Percentiles rank a stretch among this genome's conserved stretches.
Conservation (phyloP, 2,329 filamentous ascomycete genomes). For the Gremmenia infestans region DNA sequence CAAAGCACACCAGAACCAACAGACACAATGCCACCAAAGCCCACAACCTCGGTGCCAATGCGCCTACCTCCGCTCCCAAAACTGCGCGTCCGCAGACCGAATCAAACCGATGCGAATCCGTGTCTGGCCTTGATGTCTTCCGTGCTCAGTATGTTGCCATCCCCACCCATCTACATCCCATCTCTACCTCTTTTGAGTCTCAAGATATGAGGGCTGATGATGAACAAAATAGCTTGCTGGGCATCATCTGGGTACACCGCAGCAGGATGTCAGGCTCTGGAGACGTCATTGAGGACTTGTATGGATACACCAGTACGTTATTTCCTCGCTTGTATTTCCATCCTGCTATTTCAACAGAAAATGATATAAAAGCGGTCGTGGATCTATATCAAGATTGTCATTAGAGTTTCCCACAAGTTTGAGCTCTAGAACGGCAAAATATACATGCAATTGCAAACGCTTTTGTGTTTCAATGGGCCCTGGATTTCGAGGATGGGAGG, state of each 20-base stretch:
- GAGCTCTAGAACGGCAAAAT: no score
- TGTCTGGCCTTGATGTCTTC: conserved; percentile 63
- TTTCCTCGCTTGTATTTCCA: background rate
- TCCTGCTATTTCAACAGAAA: no score
- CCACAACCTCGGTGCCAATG: conserved; percentile 28
- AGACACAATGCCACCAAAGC: conserved; percentile 31
- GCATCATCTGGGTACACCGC: conserved; percentile 69
- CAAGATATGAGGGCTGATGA: conserved; percentile 1
- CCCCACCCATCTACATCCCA: conserved; percentile 6
- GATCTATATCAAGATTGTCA: no score
- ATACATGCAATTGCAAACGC: no score
- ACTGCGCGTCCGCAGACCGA: conserved; percentile 60
- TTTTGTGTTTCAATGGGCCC: no score
- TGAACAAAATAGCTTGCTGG: conserved; percentile 63
- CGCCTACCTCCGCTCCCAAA: conserved; percentile 54
- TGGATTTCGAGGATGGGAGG: no score
- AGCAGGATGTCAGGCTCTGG: conserved; percentile 52
- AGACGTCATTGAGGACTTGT: conserved; percentile 57
- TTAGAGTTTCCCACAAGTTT: no score
- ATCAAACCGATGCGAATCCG: conserved; percentile 56
- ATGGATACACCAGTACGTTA: conserved; percentile 74
- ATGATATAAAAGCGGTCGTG: background rate
- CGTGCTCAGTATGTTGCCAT: conserved; percentile 52
- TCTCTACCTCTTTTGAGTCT: background rate
- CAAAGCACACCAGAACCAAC: no score